Evolutionary conservation across 2,329 filamentous ascomycete species (phyloP), one percentile per base, ranked within the genome.

Genomic region (Epichloe festucae): DNA sequence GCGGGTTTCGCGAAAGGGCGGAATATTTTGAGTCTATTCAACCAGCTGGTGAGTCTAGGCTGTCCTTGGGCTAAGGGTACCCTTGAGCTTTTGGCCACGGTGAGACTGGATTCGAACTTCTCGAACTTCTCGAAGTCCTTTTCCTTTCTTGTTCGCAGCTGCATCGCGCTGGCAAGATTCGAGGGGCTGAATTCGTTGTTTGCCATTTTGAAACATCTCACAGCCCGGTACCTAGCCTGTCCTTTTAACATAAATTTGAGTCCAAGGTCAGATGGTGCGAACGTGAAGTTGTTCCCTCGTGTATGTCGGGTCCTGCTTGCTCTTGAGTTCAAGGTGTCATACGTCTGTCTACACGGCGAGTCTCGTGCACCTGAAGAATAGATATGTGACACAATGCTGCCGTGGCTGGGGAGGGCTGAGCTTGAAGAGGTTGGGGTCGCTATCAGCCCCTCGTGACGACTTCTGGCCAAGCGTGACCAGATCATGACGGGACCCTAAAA

Each of bases 21-120:
- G 12, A 83, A 69, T 1, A 84, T 82, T 60, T 82, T 84, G 52
- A 64, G 64, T 47, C 66, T 64, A 21, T 75, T 73, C 1, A 82
- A 65, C 51, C 74, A 73, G 2, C 74, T 75, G 27, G 82, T 62
- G 46, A 77, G 41, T 15, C 27, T 38, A 5, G 46, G 21, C 46
- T 51, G 34, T 23, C 45, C 44, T 38, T 50, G 38, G 31, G 50
- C 35, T 41, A 49, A 39, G 8, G 53, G 44, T 10, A 67, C 57
- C 49, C 57, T 56, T 49, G 58, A 59, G 41, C 62, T 55, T 34
- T 59, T 63, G 27, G 69, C 64, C 41, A 67, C 60, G 36, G 67
- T 68, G 31, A 81, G 68, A 27, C 66, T 69, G 35, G 70, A 67
- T 62, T 80, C 77, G 56, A 73, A 64, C 55, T 75, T 68, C 51